These are phyloP conservation scores for Nicotiana rustica DNA, from an alignment of 305 asterid genomes.

Conservation along the genomic window DNA sequence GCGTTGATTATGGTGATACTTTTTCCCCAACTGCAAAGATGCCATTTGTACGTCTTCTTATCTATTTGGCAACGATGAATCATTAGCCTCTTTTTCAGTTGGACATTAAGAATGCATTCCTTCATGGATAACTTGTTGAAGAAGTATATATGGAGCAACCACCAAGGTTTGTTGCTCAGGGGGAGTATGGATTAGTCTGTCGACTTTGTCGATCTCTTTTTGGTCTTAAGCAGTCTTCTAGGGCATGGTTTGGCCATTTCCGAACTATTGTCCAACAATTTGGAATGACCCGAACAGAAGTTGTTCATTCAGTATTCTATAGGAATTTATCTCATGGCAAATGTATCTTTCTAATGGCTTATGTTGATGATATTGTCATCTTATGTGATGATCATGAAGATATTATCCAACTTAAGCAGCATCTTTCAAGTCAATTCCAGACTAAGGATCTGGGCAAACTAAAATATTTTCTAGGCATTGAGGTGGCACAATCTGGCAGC, in stretches of 20 bases:
- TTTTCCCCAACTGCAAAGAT: no score
- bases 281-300: not conserved
- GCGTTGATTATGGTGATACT: no score
- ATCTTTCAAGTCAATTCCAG: not conserved
- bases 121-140: not conserved
- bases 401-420: not conserved
- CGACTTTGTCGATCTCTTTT: not conserved
- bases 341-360: not conserved
- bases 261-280: not conserved
- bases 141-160: conserved; percentile 20
- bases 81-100: not conserved
- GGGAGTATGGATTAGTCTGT: not conserved
- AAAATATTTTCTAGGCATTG: not conserved
- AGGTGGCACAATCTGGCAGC: not conserved
- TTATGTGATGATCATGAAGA: not conserved
- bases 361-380: not conserved
- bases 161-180: not conserved
- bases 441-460: conserved; percentile 25
- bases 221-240: not conserved
- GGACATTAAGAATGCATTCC: not conserved
- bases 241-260: not conserved
- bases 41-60: not conserved
- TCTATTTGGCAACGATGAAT: not conserved
- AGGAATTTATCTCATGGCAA: not conserved
- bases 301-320: not conserved